phyloP scores from a whole-genome alignment of 2,329 filamentous ascomycete species.

The Colletotrichum endophyticum region DNA sequence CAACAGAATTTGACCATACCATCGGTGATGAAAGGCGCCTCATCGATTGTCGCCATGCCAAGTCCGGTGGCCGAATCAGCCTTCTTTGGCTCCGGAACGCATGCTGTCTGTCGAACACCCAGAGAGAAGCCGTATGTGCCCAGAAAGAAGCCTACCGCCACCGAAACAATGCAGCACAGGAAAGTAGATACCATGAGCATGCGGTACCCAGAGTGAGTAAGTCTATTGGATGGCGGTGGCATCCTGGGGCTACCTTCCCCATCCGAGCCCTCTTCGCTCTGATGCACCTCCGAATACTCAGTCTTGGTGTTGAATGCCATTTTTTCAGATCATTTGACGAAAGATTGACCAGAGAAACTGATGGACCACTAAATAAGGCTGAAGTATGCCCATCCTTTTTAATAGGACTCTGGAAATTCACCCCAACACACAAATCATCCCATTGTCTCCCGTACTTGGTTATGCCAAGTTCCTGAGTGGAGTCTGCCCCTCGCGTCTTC shows the following conservation, averaged over 20 bases:
- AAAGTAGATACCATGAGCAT: neutral
- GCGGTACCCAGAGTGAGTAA: neutral
- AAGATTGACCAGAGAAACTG: neutral
- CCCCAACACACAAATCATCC: neutral
- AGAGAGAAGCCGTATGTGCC: neutral
- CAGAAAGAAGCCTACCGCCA: neutral
- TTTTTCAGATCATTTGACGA: neutral
- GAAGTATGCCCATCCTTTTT: neutral
- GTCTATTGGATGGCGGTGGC: neutral
- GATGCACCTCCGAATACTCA: neutral
- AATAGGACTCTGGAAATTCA: neutral
- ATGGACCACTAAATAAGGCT: accelerated
- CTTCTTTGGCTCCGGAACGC: neutral
- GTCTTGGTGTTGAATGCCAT: neutral
- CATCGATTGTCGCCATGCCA: neutral
- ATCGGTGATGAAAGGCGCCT: neutral
- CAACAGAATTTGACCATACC: neutral
- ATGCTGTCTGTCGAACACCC: neutral
- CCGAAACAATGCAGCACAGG: neutral
- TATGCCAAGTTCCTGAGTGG: neutral
- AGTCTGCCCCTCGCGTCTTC: neutral
- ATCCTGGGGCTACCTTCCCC: neutral
- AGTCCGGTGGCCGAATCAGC: neutral
- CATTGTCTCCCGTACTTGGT: neutral
- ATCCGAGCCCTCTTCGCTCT: neutral